Conservation (phyloP, 2,329 filamentous ascomycete genomes). For the Aspergillus sp. region DNA sequence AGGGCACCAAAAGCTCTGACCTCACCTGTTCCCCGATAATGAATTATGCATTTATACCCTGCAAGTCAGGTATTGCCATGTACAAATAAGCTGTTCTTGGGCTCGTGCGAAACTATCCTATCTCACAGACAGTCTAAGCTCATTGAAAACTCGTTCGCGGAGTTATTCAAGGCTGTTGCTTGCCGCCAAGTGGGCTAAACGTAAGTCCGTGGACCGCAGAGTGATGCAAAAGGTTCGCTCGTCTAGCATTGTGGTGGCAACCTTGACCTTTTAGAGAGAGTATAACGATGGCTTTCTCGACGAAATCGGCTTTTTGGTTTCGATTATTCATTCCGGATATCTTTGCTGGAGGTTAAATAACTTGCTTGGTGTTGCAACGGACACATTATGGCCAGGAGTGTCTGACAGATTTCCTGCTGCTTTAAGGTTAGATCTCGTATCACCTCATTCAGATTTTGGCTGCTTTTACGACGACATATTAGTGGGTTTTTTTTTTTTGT, state of each 20-base stretch:
- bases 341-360: background rate
- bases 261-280: background rate
- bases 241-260: background rate
- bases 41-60: no score
- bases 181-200: background rate
- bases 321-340: no score
- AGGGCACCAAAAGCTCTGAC: background rate
- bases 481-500: no score
- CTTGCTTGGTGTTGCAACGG: background rate
- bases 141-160: background rate
- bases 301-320: no score
- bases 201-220: background rate
- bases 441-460: background rate
- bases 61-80: no score
- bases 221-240: background rate
- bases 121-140: no score
- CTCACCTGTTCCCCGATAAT: no score
- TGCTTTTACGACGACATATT: background rate
- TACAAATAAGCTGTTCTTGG: no score
- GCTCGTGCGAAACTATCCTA: no score
- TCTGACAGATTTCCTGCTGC: background rate
- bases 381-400: background rate
- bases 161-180: background rate
- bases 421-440: background rate
- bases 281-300: background rate